phyloP scores from a whole-genome alignment of 2,329 filamentous ascomycete genomes.

The Diaporthe citriasiana region DNA sequence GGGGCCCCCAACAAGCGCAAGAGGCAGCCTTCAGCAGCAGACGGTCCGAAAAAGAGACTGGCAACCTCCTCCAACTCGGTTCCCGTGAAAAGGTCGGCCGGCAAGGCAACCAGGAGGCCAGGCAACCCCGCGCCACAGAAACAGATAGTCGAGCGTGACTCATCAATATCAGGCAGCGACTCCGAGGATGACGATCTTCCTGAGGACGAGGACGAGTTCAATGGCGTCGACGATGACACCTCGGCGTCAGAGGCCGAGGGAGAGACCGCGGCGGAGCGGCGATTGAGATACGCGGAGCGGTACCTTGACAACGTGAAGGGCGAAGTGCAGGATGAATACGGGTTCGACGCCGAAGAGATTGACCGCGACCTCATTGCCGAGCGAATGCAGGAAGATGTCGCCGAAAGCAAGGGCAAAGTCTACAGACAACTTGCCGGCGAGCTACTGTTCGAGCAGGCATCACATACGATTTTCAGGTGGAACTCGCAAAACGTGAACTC shows the following conservation, averaged over 20 bases:
- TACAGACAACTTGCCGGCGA: conserved; percentile 84
- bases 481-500: conserved; percentile 85
- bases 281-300: conserved; percentile 88
- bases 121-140: conserved; percentile 55
- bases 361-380: conserved; percentile 94
- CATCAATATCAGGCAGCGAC: conserved; percentile 91
- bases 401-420: conserved; percentile 90
- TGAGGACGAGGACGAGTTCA: conserved; percentile 46
- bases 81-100: conserved; percentile 55
- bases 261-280: conserved; percentile 91
- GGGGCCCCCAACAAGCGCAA: conserved; percentile 93
- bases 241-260: conserved; percentile 83
- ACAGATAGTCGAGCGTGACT: conserved; percentile 65
- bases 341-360: conserved; percentile 94
- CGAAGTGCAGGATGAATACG: conserved; percentile 81
- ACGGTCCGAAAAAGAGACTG: conserved; percentile 72
- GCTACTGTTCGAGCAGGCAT: conserved; percentile 77
- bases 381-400: conserved; percentile 89
- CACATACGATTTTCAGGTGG: conserved; percentile 81
- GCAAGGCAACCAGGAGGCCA: conserved; percentile 50
- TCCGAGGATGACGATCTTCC: conserved; percentile 72
- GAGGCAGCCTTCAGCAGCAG: conserved; percentile 66
- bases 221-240: conserved; percentile 62
- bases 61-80: conserved; percentile 60
- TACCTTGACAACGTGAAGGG: conserved; percentile 92